Conservation (phyloP, 495 filamentous ascomycete species). For the Hypoxylon trugodes region DNA sequence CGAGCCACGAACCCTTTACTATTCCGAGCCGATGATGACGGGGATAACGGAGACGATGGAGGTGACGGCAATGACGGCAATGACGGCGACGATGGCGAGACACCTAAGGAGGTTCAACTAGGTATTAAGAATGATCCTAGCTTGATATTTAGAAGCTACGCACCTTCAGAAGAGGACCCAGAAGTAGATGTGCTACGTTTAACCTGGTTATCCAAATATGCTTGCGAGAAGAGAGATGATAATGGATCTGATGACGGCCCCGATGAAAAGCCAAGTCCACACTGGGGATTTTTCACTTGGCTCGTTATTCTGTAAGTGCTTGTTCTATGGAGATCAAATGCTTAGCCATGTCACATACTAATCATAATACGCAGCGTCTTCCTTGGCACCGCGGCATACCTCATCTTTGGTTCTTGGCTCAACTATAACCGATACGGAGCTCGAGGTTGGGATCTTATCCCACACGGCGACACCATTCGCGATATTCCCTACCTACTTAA, state of each 20-base stretch:
- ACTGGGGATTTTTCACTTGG: conserved; percentile 99
- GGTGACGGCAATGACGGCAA: conserved; percentile 46
- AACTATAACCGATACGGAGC: conserved; percentile 98
- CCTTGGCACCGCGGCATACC: conserved; percentile 84
- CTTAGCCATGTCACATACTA: conserved; percentile 7
- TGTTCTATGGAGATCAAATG: conserved; percentile 7
- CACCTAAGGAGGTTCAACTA: conserved; percentile 55
- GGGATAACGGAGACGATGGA: conserved; percentile 42
- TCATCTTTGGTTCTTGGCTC: conserved; percentile 98
- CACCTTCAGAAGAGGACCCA: conserved; percentile 53
- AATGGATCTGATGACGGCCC: conserved; percentile 47
- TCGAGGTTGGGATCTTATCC: conserved; percentile 93
- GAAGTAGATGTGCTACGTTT: conserved; percentile 68
- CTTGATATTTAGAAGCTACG: conserved; percentile 77
- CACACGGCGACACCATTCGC: conserved; percentile 89
- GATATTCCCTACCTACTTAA: conserved; percentile 92
- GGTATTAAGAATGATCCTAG: conserved; percentile 61
- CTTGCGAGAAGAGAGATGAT: conserved; percentile 71
- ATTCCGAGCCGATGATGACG: conserved; percentile 39
- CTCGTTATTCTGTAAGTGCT: conserved; percentile 89
- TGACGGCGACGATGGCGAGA: conserved; percentile 43
- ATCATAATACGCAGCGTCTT: conserved; percentile 69
- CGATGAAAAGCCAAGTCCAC: conserved; percentile 43
- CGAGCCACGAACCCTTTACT: conserved; percentile 13
- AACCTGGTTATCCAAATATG: conserved; percentile 86